Conservation (phyloP, 768 basidiomycete species). For the Boletales sp. region DNA sequence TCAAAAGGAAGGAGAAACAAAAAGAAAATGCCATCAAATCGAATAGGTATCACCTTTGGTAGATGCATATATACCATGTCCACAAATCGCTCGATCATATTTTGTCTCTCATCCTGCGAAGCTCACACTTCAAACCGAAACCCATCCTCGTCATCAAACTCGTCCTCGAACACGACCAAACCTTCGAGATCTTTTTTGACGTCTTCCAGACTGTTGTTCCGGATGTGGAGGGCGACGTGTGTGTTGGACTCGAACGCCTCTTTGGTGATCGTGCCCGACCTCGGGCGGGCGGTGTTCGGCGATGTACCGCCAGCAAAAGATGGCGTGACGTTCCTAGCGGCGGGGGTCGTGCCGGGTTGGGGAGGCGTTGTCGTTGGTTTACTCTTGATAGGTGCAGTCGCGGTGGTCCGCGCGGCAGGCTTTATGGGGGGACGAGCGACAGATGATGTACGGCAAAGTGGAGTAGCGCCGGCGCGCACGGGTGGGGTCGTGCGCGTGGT, state of each 20-base stretch:
- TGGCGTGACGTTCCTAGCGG: background rate
- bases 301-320: background rate
- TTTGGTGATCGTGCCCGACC: constrained; percentile 25
- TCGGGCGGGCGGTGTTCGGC: constrained; percentile 8
- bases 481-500: constrained; percentile 16
- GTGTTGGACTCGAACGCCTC: constrained; percentile 21
- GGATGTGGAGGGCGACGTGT: constrained; percentile 13
- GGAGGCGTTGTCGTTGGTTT: constrained; percentile 2
- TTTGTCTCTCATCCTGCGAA: background rate
- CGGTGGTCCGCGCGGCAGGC: constrained; percentile 6
- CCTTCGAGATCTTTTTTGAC: constrained; percentile 31
- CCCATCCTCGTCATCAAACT: constrained; percentile 24
- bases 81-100: constrained; percentile 9
- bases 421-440: constrained; percentile 7
- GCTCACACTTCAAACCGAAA: constrained; percentile 28
- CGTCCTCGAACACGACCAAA: constrained; percentile 27
- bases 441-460: constrained; percentile 7
- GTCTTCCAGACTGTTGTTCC: constrained; percentile 24
- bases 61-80: constrained; percentile 4
- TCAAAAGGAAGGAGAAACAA: constrained; percentile 1
- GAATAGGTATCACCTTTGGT: background rate
- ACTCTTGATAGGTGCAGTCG: constrained; percentile 1
- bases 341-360: background rate
- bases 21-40: constrained; percentile 4
- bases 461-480: constrained; percentile 1